Evolutionary conservation across 2,329 filamentous ascomycete genomes (phyloP).

Genomic region (Monilinia vaccinii-corymbosi): DNA sequence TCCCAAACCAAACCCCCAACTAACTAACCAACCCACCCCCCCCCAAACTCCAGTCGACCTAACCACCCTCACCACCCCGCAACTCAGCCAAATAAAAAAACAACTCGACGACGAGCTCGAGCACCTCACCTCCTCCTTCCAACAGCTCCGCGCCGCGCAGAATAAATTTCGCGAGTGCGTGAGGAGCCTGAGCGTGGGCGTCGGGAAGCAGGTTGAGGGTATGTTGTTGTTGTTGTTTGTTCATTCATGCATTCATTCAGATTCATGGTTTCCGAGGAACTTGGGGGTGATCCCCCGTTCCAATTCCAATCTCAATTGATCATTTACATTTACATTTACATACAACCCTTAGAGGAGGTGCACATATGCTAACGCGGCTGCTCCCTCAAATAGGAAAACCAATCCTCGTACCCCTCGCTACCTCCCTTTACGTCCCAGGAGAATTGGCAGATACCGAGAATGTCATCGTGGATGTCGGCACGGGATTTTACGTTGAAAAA

Average conservation of each 20-base stretch:
- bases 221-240: neutral
- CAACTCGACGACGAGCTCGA: slow-evolving; percentile 94
- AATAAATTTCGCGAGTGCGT: slow-evolving; percentile 88
- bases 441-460: slow-evolving; percentile 63
- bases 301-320: too few relatives aligned
- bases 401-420: slow-evolving; percentile 89
- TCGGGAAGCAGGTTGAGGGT: slow-evolving; percentile 34
- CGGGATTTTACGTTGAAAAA: slow-evolving; percentile 94
- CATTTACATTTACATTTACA: too few relatives aligned
- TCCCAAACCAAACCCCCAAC: neutral
- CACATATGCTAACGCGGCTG: slow-evolving; percentile 7
- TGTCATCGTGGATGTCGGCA: slow-evolving; percentile 87
- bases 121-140: slow-evolving; percentile 83
- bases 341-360: too few relatives aligned
- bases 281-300: too few relatives aligned
- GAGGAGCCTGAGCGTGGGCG: slow-evolving; percentile 58
- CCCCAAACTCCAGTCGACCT: slow-evolving; percentile 47
- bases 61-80: slow-evolving; percentile 68
- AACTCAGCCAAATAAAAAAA: slow-evolving; percentile 87
- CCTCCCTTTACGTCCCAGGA: slow-evolving; percentile 87
- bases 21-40: neutral
- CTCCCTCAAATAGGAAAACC: slow-evolving; percentile 33
- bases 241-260: neutral
- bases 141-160: slow-evolving; percentile 82
- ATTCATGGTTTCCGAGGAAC: too few relatives aligned